Conservation (phyloP, 495 filamentous ascomycete species). For the Lophium mytilinum region DNA sequence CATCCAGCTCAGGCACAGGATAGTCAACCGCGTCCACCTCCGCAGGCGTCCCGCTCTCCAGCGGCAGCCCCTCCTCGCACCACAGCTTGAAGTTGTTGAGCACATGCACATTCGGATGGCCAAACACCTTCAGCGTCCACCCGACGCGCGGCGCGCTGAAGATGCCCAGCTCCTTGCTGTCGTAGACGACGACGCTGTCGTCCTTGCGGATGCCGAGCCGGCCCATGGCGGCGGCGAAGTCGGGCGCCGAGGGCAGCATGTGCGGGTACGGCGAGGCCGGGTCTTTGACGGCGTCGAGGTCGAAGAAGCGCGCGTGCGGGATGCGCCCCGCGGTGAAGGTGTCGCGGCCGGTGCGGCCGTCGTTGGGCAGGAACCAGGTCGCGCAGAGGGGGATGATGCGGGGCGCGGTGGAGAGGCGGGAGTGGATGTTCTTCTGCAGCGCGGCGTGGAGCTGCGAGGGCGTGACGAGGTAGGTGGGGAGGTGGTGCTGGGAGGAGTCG, state of each 20-base stretch:
- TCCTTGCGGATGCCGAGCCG: slow-evolving; percentile 75
- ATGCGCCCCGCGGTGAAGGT: slow-evolving; percentile 72
- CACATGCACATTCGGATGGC: slow-evolving; percentile 81
- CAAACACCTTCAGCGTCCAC: slow-evolving; percentile 87
- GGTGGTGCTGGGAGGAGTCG: slow-evolving; percentile 29
- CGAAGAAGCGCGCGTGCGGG: slow-evolving; percentile 88
- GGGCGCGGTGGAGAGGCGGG: slow-evolving; percentile 65
- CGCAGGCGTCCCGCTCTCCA: slow-evolving; percentile 63
- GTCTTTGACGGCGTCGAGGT: slow-evolving; percentile 86
- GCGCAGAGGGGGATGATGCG: slow-evolving; percentile 83
- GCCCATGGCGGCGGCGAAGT: slow-evolving; percentile 82
- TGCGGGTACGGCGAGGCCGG: slow-evolving; percentile 83
- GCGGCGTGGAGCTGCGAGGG: slow-evolving; percentile 73
- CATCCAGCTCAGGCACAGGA: slow-evolving; percentile 45
- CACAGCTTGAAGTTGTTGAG: slow-evolving; percentile 91
- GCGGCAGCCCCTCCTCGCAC: slow-evolving; percentile 72
- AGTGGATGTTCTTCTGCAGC: slow-evolving; percentile 65
- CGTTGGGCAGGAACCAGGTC: slow-evolving; percentile 94
- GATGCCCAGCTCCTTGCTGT: slow-evolving; percentile 77
- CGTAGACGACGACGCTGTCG: slow-evolving; percentile 89
- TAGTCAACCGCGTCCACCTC: slow-evolving; percentile 44
- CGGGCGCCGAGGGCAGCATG: slow-evolving; percentile 79
- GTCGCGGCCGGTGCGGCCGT: slow-evolving; percentile 66
- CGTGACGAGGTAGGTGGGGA: slow-evolving; percentile 77
- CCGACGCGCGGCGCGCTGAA: slow-evolving; percentile 89